phyloP scores from a whole-genome alignment of 192 early-diverging fungal species.

The Dispira simplex region DNA sequence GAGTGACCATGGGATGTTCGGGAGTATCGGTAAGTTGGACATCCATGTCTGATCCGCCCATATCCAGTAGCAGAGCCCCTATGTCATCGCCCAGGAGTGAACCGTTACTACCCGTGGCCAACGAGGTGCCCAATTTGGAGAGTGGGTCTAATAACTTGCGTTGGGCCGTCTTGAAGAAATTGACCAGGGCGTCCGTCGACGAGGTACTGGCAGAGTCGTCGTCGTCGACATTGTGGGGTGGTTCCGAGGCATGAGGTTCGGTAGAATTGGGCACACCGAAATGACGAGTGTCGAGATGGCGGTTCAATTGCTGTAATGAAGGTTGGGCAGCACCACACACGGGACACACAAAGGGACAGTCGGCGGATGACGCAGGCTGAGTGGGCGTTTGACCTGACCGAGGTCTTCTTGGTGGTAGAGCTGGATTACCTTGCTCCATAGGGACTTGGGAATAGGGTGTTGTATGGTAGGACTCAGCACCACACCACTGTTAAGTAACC shows the following conservation, averaged over 20 bases:
- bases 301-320: background rate
- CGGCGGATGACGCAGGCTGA: background rate
- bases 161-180: background rate
- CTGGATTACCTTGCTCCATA: background rate
- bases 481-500: background rate
- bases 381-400: background rate
- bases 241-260: background rate
- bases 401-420: background rate
- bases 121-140: background rate
- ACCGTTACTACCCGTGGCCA: background rate
- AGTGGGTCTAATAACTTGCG: conserved; percentile 2
- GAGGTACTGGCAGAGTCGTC: background rate
- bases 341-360: background rate
- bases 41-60: background rate
- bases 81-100: background rate
- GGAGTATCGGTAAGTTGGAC: background rate
- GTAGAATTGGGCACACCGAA: background rate
- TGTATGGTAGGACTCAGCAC: background rate
- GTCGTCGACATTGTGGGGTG: background rate
- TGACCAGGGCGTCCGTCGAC: background rate
- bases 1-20: conserved; percentile 22
- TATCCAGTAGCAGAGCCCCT: no score
- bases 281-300: background rate
- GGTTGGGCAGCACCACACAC: background rate
- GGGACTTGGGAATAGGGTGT: background rate